Base-by-base conservation (phyloP, 208 protist genomes). In the Crithidia fasciculata region DNA sequence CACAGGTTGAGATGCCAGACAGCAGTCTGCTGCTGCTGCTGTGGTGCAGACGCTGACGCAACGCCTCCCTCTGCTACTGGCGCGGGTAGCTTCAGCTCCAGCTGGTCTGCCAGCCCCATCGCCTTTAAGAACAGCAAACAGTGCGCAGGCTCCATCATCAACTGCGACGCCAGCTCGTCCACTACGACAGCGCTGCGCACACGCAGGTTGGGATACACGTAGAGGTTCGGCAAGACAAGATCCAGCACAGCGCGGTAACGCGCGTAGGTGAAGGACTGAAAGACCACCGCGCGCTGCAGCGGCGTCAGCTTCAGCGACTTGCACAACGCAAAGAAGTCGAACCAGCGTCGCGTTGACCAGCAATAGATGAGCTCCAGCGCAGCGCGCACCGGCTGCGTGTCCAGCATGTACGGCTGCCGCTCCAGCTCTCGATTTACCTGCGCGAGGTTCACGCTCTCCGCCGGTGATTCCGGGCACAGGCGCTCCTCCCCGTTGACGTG, bases 221-320 rank as follows among this genome's bases (percentile, higher is more conserved):
- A 82, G 47, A 72, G 78, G 76, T 92, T 91, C 6, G 91, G 87
- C 59, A 87, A 58, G 68, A 96, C 87, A 10, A 96, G 80, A 41
- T 94, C 89, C 39, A 95, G 45, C 45, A 96, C 86, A 2, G 88
- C 89, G 15, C 92, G 88, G 74, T 89, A 91, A n/a, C 92, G 85
- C 3, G 76, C 78, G 70, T 96, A 96, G 43, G 89, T 88, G 78
- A 96, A 95, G 74, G 89, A 94, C 43, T 95, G 88, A 55, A 93
- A 93, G 13, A 91, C 69, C 7, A 96, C 84, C 4, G 86, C 74
- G 4, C 82, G 74, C 74, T 96, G 92, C 75, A 96, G 74, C 15
- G 79, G 74, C 8, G 89, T 95, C 39, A 95, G 72, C 15, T n/a
- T n/a, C 19, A 49, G 54, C 0, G 70, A 72, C 37, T 74, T 67